Evolutionary conservation across 2,329 filamentous ascomycete species (phyloP), one percentile per base, ranked within the genome.

Genomic region (Zelopaecilomyces penicillatus): DNA sequence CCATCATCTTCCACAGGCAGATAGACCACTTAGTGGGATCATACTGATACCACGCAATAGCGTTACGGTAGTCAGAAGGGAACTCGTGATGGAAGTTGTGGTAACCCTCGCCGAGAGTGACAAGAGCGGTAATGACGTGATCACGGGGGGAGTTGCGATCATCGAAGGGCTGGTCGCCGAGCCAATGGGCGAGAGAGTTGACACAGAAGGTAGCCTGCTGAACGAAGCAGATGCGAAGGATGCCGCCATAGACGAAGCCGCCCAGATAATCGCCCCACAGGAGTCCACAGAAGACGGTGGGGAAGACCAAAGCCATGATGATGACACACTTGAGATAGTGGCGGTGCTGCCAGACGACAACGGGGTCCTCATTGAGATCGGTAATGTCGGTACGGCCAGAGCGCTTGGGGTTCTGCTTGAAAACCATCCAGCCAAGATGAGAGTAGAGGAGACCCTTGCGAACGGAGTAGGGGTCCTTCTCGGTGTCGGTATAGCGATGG

Each of bases 61-160:
- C 87, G 64, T 94, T 94, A 63, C 87, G 86, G 79, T 93, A 94
- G 66, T 94, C 87, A 8, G 86, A 91, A 44, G 88, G 88, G 70
- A 94, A 94, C 66, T 94, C 87, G 75, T 94, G 87, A 70, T 94
- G 87, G 77, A 94, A 94, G 76, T 94, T 94, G 77, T 94, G 87
- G 72, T 94, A 94, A 30, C 87, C 87, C 69, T 90, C 87, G 40
- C 87, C 87, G 26, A 94, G 82, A 37, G 87, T 94, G 55, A 88
- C 82, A 12, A 94, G 70, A 37, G 87, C 87, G 35, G 87, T 94
- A 67, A 94, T 80, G 61, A 91, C 77, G 67, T 94, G 87, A 59
- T 94, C 87, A 64, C 88, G 83, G 52, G 87, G 88, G 49, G 85
- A 89, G 79, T 94, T 91, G 67, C 87, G 85, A 76, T 94, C 88